Conservation (phyloP, 2,329 filamentous ascomycete species). For the Myriosclerotinia curreyana region DNA sequence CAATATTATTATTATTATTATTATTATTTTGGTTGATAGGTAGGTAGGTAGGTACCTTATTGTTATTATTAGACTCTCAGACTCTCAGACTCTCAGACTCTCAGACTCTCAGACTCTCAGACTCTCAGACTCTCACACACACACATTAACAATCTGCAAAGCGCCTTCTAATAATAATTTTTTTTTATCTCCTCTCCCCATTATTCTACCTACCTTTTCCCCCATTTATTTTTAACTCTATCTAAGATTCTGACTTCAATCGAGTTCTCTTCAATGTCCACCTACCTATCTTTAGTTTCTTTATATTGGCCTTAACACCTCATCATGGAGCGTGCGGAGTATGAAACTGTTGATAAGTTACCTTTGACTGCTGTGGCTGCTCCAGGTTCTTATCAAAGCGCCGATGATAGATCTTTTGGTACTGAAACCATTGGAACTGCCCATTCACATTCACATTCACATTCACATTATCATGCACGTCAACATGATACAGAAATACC, state of each 20-base stretch:
- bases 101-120: no score
- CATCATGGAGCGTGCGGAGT: slow-evolving; percentile 15
- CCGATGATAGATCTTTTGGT: slow-evolving; percentile 27
- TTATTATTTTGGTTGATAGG: no score
- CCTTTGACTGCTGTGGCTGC: slow-evolving; percentile 33
- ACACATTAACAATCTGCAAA: no score
- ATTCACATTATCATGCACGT: neutral
- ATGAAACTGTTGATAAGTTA: slow-evolving; percentile 25
- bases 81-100: no score
- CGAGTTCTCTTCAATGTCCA: neutral
- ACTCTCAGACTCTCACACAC: no score
- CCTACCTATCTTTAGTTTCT: slow-evolving; percentile 6
- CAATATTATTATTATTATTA: no score
- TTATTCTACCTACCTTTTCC: no score
- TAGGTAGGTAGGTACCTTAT: no score
- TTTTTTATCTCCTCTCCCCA: no score
- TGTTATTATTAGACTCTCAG: no score
- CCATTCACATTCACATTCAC: neutral
- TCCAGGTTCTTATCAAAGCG: slow-evolving; percentile 23
- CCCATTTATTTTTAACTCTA: neutral
- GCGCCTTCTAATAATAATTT: no score
- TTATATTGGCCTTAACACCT: neutral
- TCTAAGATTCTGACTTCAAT: neutral
- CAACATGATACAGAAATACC: slow-evolving; percentile 26
- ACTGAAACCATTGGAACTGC: neutral